These are phyloP conservation scores for Penicillium soppii DNA, from an alignment of 495 filamentous ascomycete species.

Conservation along the genomic window DNA sequence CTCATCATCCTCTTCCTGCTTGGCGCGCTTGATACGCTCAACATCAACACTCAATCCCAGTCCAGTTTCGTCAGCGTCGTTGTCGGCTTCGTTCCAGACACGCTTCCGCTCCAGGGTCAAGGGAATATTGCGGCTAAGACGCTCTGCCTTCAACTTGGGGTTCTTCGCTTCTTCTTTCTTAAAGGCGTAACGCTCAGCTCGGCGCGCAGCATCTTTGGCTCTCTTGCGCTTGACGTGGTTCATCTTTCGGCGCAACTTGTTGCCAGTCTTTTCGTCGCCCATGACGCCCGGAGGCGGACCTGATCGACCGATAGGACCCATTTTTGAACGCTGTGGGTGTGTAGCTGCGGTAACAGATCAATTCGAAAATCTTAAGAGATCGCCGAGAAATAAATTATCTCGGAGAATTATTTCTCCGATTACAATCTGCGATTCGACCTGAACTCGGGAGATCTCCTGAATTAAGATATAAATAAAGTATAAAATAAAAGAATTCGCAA, in stretches of 20 bases:
- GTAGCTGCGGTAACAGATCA: slow-evolving; percentile 7
- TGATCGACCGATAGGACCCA: slow-evolving; percentile 24
- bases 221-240: slow-evolving; percentile 79
- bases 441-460: slow-evolving; percentile 12
- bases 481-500: slow-evolving; percentile 1
- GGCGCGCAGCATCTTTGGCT: slow-evolving; percentile 64
- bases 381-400: slow-evolving; percentile 30
- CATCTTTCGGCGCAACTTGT: slow-evolving; percentile 74
- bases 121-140: slow-evolving; percentile 76
- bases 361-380: slow-evolving; percentile 9
- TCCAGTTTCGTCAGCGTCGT: slow-evolving; percentile 57
- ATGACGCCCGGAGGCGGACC: slow-evolving; percentile 29
- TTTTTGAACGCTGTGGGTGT: slow-evolving; percentile 11
- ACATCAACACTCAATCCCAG: slow-evolving; percentile 77
- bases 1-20: slow-evolving; percentile 62
- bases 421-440: slow-evolving; percentile 11
- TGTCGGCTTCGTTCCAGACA: slow-evolving; percentile 89
- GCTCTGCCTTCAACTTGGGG: slow-evolving; percentile 67
- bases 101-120: slow-evolving; percentile 84
- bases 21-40: slow-evolving; percentile 69
- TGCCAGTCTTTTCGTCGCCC: slow-evolving; percentile 41
- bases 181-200: slow-evolving; percentile 71
- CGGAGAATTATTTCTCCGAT: slow-evolving; percentile 24
- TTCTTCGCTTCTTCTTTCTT: slow-evolving; percentile 84
- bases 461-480: slow-evolving; percentile 9